Percentiles rank a stretch among this genome's conserved stretches.
Conservation (phyloP, 331 rosid genomes). For the Arachis monticola region DNA sequence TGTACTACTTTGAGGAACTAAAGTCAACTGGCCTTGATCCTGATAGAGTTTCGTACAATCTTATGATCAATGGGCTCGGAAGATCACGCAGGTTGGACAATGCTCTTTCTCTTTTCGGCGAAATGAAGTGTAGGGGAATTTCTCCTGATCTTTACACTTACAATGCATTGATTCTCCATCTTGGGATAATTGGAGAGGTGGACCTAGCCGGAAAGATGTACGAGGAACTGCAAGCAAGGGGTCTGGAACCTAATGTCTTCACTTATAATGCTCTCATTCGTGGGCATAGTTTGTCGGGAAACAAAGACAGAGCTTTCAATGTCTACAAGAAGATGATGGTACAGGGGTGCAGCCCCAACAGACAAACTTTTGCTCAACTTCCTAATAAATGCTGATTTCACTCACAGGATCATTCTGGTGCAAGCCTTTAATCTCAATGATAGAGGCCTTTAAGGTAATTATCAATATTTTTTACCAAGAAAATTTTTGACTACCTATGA, state of each 20-base stretch:
- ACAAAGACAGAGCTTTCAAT: slow-evolving; percentile 74
- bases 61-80: slow-evolving; percentile 85
- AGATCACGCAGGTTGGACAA: slow-evolving; percentile 68
- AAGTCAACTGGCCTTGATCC: slow-evolving; percentile 81
- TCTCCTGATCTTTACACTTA: slow-evolving; percentile 83
- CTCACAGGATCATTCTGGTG: slow-evolving; percentile 15
- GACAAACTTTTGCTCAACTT: slow-evolving; percentile 80
- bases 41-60: slow-evolving; percentile 73
- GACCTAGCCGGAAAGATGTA: slow-evolving; percentile 76
- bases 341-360: slow-evolving; percentile 80
- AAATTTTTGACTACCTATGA: background rate
- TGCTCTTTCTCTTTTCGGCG: slow-evolving; percentile 71
- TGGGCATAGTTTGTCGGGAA: slow-evolving; percentile 71
- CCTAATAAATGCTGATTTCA: slow-evolving; percentile 68
- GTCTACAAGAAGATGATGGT: slow-evolving; percentile 89
- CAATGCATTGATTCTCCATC: slow-evolving; percentile 77
- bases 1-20: slow-evolving; percentile 75
- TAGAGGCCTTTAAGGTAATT: slow-evolving; percentile 39
- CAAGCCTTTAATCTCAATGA: slow-evolving; percentile 32
- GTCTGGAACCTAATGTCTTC: slow-evolving; percentile 90
- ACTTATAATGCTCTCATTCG: slow-evolving; percentile 96
- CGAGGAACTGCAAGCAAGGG: slow-evolving; percentile 71
- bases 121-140: slow-evolving; percentile 73
- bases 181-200: slow-evolving; percentile 84
- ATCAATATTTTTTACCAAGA: slow-evolving; percentile 11